These are phyloP conservation scores for Ophiostoma sp. DNA, from an alignment of 2,329 filamentous ascomycete species.

Conservation along the genomic window DNA sequence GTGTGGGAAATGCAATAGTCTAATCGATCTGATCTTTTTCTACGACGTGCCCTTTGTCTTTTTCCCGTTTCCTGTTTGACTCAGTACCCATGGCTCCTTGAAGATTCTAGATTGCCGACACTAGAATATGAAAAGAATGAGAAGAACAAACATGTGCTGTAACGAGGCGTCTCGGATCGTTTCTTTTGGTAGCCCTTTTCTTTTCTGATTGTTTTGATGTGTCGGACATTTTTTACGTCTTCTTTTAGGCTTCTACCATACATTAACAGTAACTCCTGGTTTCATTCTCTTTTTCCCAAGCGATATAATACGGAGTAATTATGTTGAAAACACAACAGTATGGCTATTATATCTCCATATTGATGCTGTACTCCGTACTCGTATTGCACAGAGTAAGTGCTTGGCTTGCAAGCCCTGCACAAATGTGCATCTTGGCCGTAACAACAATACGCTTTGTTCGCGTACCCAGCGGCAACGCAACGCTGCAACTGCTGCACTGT, in stretches of 20 bases:
- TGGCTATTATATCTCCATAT: not conserved
- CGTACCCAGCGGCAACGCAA: not conserved
- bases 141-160: not conserved
- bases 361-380: not conserved
- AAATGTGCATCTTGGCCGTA: not conserved
- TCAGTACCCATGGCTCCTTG: not conserved
- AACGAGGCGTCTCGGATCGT: not conserved
- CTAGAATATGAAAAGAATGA: not conserved
- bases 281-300: constrained; percentile 4
- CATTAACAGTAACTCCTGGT: not conserved
- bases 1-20: not conserved
- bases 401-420: not conserved
- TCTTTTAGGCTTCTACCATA: not conserved
- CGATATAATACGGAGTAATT: not conserved
- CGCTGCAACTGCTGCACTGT: not conserved
- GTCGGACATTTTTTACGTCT: not conserved
- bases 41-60: not conserved
- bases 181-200: not conserved
- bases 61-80: not conserved
- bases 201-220: not conserved
- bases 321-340: not conserved
- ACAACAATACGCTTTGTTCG: not conserved
- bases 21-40: not conserved
- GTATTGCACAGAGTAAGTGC: not conserved
- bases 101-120: not conserved